phyloP scores from a whole-genome alignment of 805 yeast species.

The Nadsonia fulvescens region DNA sequence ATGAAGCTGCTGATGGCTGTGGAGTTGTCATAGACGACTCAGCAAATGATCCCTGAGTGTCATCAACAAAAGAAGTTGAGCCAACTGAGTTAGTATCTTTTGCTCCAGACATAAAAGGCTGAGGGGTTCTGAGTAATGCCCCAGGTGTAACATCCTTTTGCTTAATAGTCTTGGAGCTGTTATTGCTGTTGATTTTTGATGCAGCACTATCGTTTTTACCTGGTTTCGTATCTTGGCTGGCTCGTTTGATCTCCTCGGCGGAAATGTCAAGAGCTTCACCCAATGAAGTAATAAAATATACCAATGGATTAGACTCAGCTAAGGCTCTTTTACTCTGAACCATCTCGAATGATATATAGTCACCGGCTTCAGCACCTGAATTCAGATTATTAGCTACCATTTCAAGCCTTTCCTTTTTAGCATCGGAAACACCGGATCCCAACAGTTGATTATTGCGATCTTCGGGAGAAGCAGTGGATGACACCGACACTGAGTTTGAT shows the following conservation, averaged over 20 bases:
- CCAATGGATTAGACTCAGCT: slow-evolving; percentile 15
- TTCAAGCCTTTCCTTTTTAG: slow-evolving; percentile 11
- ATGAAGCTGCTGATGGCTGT: slow-evolving; percentile 10
- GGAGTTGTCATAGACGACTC: slow-evolving; percentile 9
- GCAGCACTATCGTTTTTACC: slow-evolving; percentile 6
- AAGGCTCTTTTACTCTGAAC: slow-evolving; percentile 15
- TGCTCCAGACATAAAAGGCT: slow-evolving; percentile 4
- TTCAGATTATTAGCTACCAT: slow-evolving; percentile 6
- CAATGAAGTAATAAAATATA: slow-evolving; percentile 17
- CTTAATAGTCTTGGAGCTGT: slow-evolving; percentile 1
- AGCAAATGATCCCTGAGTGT: slow-evolving; percentile 4
- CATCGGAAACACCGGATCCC: slow-evolving; percentile 5
- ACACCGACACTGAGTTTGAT: slow-evolving; percentile 6
- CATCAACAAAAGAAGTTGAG: slow-evolving; percentile 5
- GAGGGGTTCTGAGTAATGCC: neutral
- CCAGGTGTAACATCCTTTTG: slow-evolving; percentile 2
- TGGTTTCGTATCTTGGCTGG: too few relatives aligned
- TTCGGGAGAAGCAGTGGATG: slow-evolving; percentile 9
- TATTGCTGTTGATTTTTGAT: slow-evolving; percentile 3
- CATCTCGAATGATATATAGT: too few relatives aligned
- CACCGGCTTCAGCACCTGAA: too few relatives aligned
- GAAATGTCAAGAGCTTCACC: slow-evolving; percentile 19
- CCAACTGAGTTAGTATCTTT: slow-evolving; percentile 1
- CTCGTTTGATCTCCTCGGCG: slow-evolving; percentile 17
- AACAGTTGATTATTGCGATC: slow-evolving; percentile 8